Evolutionary conservation across 441 rosid species (phyloP), one percentile per base, ranked within the genome.

Genomic region (Pelargonium cotyledonis): DNA sequence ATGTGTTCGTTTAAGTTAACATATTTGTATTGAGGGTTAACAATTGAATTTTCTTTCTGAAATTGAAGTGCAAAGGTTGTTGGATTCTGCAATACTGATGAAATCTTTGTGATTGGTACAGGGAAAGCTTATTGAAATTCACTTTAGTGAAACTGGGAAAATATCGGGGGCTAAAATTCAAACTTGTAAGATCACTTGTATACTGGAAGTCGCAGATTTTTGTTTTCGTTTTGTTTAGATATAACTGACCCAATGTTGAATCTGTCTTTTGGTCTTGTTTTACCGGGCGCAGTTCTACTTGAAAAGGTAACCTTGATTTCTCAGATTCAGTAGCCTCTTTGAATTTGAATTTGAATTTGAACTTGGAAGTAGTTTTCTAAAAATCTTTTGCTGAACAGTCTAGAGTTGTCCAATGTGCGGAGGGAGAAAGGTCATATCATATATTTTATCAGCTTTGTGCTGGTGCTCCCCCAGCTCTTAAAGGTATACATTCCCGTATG

Each of bases 401-500:
- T 72, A 90, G 99, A 84, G 98, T 95, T 70, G 98, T 95, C 75
- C 99, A 95, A 75, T 90, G 96, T 84, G 84, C 86, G 51, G 93
- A 89, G 68, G 97, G 97, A 70, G 99, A 95, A 83, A 90, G 99
- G 83, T 90, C 99, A 65, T 95, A 95, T 80, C 99, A 95, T 77
- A 87, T 95, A 82, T 95, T 95, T 81, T 95, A 95, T 86, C 99
- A 95, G 76, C 98, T 95, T 72, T 95, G 99, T 80, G 96, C 90
- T 67, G 99, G 99, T 69, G 99, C 98, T 75, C 79, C 96, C 72
- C 68, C 58, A 75, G 72, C 73, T 19, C 88, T 95, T 65, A 83
- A 88, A 86, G 99, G 99, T 91, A 82, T 73, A 41, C 3, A 58
- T 76, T 61, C 40, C 58, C 6, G 6, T 31, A 16, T 31, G 8